Evolutionary conservation across 2,329 filamentous ascomycete species (phyloP).

Genomic region (Trichoderma sp.): DNA sequence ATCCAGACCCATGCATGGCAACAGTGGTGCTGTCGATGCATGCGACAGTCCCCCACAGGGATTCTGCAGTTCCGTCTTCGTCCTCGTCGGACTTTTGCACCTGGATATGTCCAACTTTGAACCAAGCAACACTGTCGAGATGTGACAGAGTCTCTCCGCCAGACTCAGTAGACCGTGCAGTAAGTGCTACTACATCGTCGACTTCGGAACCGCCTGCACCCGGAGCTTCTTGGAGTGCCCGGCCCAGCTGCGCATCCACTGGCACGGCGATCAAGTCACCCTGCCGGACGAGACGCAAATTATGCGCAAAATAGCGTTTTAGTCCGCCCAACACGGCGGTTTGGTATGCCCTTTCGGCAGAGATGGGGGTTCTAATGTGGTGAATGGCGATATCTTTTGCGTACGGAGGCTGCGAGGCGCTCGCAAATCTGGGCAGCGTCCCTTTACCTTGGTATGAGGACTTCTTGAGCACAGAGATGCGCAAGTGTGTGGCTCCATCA

Average conservation of each 20-base stretch:
- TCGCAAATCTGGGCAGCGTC: constrained; percentile 57
- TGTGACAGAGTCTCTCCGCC: constrained; percentile 33
- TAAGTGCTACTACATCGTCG: constrained; percentile 67
- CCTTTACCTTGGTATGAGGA: constrained; percentile 51
- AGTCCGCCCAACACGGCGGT: constrained; percentile 82
- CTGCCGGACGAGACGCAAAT: constrained; percentile 77
- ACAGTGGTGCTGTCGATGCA: constrained; percentile 85
- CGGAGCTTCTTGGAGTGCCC: constrained; percentile 74
- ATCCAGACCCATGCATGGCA: constrained; percentile 89
- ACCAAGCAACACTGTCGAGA: constrained; percentile 79
- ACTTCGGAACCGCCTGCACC: constrained; percentile 63
- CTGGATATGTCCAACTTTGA: constrained; percentile 78
- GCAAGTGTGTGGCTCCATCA: constrained; percentile 74
- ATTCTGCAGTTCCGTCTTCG: constrained; percentile 62
- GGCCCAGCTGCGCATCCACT: constrained; percentile 82
- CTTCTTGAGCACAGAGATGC: constrained; percentile 69
- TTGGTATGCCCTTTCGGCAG: constrained; percentile 82
- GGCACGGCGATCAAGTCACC: constrained; percentile 89
- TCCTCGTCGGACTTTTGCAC: constrained; percentile 55
- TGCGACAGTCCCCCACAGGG: constrained; percentile 82
- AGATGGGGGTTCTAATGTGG: constrained; percentile 85
- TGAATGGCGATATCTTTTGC: constrained; percentile 80
- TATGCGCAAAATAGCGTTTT: constrained; percentile 84
- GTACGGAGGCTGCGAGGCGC: constrained; percentile 57
- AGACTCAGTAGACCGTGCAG: constrained; percentile 40